Evolutionary conservation across 1,284 basidiomycete genomes (phyloP).

Genomic region (Agaricales sp.): DNA sequence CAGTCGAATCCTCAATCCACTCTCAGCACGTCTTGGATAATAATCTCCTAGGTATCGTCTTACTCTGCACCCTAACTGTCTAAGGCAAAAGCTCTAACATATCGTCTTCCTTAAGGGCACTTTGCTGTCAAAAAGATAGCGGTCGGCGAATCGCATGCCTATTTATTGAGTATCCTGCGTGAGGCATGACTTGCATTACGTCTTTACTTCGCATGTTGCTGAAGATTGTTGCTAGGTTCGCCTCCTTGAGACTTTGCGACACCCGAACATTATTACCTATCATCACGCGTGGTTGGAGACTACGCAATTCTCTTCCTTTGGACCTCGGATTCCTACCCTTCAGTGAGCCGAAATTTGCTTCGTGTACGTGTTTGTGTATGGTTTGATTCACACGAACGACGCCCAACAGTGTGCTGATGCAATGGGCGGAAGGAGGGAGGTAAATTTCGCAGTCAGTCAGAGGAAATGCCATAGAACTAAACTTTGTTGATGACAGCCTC

Average conservation of each 20-base stretch:
- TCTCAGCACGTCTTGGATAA: slow-evolving; percentile 70
- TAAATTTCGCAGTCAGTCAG: slow-evolving; percentile 13
- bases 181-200: slow-evolving; percentile 43
- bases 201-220: not conserved
- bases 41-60: slow-evolving; percentile 52
- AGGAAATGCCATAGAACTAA: no score
- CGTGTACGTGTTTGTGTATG: no score
- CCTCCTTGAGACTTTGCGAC: slow-evolving; percentile 76
- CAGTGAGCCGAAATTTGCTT: slow-evolving; percentile 41
- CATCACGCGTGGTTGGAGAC: slow-evolving; percentile 93
- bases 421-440: slow-evolving; percentile 85
- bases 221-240: slow-evolving; percentile 43
- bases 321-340: slow-evolving; percentile 73
- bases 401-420: slow-evolving; percentile 71
- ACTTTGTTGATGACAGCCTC: no score
- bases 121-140: slow-evolving; percentile 96
- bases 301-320: slow-evolving; percentile 76
- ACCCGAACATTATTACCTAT: slow-evolving; percentile 90
- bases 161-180: slow-evolving; percentile 71
- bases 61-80: not conserved
- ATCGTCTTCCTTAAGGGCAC: slow-evolving; percentile 33
- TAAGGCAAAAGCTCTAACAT: slow-evolving; percentile 2
- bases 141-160: slow-evolving; percentile 79
- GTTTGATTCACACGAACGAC: slow-evolving; percentile 1
- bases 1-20: slow-evolving; percentile 1